Conservation (phyloP, 495 filamentous ascomycete genomes). For the Tuber magnatum region DNA sequence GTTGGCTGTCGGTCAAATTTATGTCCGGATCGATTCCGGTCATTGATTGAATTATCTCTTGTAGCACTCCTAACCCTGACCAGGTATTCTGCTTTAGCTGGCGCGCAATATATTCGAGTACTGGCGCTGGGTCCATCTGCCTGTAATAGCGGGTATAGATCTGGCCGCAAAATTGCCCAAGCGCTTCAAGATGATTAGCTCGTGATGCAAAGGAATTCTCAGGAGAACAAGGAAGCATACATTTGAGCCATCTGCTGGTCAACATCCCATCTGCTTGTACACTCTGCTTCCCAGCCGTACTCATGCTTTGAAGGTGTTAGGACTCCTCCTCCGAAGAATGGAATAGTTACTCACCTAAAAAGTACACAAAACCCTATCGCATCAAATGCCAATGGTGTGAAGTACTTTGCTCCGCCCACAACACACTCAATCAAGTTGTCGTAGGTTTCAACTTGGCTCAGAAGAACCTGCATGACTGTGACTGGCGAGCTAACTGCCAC, state of each 20-base stretch:
- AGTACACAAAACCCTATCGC: slow-evolving; percentile 51
- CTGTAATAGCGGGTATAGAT: slow-evolving; percentile 73
- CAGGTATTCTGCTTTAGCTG: slow-evolving; percentile 74
- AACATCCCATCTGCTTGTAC: slow-evolving; percentile 77
- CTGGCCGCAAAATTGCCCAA: slow-evolving; percentile 77
- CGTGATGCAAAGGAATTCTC: slow-evolving; percentile 7
- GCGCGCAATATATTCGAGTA: slow-evolving; percentile 79
- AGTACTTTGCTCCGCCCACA: slow-evolving; percentile 87
- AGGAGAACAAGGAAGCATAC: slow-evolving; percentile 34
- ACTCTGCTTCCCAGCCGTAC: slow-evolving; percentile 59
- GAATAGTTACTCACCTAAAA: slow-evolving; percentile 50
- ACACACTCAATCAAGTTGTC: slow-evolving; percentile 87
- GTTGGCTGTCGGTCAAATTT: slow-evolving; percentile 78
- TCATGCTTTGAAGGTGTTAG: slow-evolving; percentile 34
- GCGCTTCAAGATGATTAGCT: slow-evolving; percentile 47
- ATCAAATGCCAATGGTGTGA: slow-evolving; percentile 86
- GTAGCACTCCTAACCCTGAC: slow-evolving; percentile 78
- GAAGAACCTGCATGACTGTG: slow-evolving; percentile 78
- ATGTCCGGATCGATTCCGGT: slow-evolving; percentile 78
- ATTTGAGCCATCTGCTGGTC: slow-evolving; percentile 74
- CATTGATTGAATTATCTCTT: slow-evolving; percentile 84
- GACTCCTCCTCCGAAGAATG: slow-evolving; percentile 71
- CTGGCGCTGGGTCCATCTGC: slow-evolving; percentile 73
- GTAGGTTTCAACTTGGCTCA: slow-evolving; percentile 82
- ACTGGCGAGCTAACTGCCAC: slow-evolving; percentile 78